Evolutionary conservation across 345 rosid genomes (phyloP).

Genomic region (Kernera saxatilis): DNA sequence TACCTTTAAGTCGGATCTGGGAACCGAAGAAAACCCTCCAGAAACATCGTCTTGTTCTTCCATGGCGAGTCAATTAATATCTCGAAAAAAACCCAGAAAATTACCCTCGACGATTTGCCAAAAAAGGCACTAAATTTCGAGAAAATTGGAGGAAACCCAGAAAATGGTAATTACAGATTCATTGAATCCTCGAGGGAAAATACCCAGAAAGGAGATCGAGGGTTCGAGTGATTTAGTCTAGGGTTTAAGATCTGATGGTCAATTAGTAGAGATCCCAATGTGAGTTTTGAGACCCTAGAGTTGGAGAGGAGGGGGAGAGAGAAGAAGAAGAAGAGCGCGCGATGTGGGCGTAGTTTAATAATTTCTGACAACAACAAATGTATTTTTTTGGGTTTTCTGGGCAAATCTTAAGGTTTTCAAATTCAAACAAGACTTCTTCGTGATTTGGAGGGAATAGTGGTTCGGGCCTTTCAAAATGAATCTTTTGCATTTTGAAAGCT

Average conservation of each 20-base stretch:
- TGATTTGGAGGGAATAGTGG: constrained; percentile 34
- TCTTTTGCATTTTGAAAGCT: background rate
- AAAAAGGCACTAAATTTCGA: background rate
- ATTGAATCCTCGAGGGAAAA: background rate
- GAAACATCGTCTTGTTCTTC: constrained; percentile 30
- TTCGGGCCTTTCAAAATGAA: constrained; percentile 5
- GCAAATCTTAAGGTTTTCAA: constrained; percentile 20
- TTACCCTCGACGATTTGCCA: background rate
- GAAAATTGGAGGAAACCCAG: background rate
- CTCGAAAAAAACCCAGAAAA: constrained; percentile 2
- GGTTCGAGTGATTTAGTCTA: background rate
- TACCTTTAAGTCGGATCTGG: constrained; percentile 39
- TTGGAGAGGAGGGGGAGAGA: background rate
- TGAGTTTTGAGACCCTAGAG: constrained; percentile 21
- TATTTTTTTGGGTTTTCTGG: background rate
- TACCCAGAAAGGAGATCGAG: background rate
- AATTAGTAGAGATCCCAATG: background rate
- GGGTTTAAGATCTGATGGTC: constrained; percentile 11
- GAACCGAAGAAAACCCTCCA: constrained; percentile 3
- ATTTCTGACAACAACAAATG: constrained; percentile 24
- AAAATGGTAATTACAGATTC: background rate
- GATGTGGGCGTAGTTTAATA: constrained; percentile 24
- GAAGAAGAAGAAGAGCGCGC: constrained; percentile 26
- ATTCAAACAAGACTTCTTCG: constrained; percentile 16
- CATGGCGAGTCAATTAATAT: constrained; percentile 27